Evolutionary conservation across 2,329 filamentous ascomycete genomes (phyloP).

Genomic region (Trichoderma afroharzianum): DNA sequence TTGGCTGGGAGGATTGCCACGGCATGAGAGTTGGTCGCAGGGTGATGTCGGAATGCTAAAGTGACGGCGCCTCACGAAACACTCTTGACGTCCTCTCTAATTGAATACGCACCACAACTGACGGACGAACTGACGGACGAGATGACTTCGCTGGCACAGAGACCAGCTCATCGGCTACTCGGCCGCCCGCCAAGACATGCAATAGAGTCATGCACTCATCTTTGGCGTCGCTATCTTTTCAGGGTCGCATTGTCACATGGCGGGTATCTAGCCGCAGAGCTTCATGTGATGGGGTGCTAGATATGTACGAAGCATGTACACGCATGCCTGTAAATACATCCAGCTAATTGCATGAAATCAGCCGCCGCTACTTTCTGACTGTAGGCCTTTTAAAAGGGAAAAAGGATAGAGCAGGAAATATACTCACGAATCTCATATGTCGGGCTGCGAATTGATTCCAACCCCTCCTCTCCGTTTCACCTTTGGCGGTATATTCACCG

Average conservation of each 20-base stretch:
- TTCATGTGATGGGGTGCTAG: slow-evolving; percentile 3
- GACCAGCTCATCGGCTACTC: slow-evolving; percentile 9
- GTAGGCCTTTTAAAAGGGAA: background rate
- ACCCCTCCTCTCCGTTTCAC: background rate
- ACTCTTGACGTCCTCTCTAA: background rate
- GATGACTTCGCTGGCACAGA: background rate
- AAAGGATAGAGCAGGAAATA: background rate
- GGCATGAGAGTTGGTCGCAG: background rate
- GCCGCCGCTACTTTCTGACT: background rate
- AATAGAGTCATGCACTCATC: slow-evolving; percentile 13
- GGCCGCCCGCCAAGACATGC: slow-evolving; percentile 8
- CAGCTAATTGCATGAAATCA: background rate
- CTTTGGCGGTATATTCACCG: background rate
- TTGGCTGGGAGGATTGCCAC: background rate
- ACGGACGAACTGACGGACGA: background rate
- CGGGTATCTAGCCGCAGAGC: slow-evolving; percentile 5
- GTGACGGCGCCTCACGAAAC: background rate
- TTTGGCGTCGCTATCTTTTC: background rate
- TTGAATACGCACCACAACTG: background rate
- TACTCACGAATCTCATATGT: background rate
- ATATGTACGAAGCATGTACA: background rate
- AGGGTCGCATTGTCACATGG: slow-evolving; percentile 9
- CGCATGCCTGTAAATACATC: background rate
- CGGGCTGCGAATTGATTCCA: background rate
- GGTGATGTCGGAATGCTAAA: background rate